A percentile compares a stretch with the other conserved stretches of the same genome.
phyloP scores from a whole-genome alignment of 106 monocot genomes.

The Dendrobium chrysotoxum region DNA sequence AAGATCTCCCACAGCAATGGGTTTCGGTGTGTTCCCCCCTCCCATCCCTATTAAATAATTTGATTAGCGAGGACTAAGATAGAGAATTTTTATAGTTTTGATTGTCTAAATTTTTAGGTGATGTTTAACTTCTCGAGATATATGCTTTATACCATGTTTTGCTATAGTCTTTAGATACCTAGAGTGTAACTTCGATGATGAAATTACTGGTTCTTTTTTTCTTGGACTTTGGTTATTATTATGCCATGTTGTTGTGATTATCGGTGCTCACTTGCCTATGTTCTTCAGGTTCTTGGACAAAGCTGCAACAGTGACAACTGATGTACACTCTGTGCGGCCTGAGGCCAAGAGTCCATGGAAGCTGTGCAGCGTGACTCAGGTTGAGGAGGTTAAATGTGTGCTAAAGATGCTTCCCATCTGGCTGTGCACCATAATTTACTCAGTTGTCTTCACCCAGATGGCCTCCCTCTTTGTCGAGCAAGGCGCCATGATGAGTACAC shows the following conservation, averaged over 20 bases:
- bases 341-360: slow-evolving; percentile 32
- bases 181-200: too few species aligned
- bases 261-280: not conserved
- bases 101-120: too few species aligned
- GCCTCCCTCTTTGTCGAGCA: slow-evolving; percentile 81
- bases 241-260: too few species aligned
- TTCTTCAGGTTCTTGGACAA: slow-evolving; percentile 56
- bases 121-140: too few species aligned
- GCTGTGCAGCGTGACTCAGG: slow-evolving; percentile 78
- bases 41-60: not conserved
- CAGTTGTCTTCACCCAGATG: slow-evolving; percentile 86
- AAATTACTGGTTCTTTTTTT: too few species aligned
- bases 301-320: slow-evolving; percentile 39
- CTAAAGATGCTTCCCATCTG: slow-evolving; percentile 72
- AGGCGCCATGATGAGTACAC: slow-evolving; percentile 44
- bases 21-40: slow-evolving; percentile 19
- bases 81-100: too few species aligned
- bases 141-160: too few species aligned
- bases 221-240: too few species aligned
- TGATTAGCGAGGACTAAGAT: too few species aligned
- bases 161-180: too few species aligned
- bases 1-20: slow-evolving; percentile 58
- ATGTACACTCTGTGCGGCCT: not conserved
- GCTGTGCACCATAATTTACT: slow-evolving; percentile 76
- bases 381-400: slow-evolving; percentile 81